Evolutionary conservation across 1,284 basidiomycete genomes (phyloP), one percentile per base, ranked within the genome.

Genomic region (Papiliotrema laurentii): DNA sequence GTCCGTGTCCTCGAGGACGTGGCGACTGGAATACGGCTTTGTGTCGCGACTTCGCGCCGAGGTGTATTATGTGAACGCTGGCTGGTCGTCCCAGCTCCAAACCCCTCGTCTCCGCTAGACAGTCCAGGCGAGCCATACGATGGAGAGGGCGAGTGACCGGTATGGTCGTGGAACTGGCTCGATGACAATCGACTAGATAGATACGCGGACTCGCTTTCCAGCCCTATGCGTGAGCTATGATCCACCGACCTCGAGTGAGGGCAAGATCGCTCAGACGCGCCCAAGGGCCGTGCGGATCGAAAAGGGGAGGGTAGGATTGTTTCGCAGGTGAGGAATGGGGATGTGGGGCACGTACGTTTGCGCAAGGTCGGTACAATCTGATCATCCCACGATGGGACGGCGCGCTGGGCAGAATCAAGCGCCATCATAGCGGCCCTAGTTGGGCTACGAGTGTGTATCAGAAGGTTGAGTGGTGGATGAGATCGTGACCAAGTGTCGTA

Each of bases 341-440:
- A n/a, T n/a, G n/a, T n/a, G n/a, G n/a, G n/a, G 5, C 13, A 61
- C 63, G 56, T 54, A 65, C 63, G 61, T 40, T 58, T 59, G 40
- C 53, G 54, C 34, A 65, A 41, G 4, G 60, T 55, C 4, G 63
- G 63, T 21, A 65, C 61, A 19, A 65, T 59, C 53, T 65, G 58
- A 21, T 61, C 61, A 38, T 65, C 61, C 57, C 58, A 65, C 25
- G 44, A 40, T 34, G 55, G 54, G n/a, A n/a, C n/a, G n/a, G n/a
- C n/a, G n/a, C n/a, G n/a, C n/a, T n/a, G n/a, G n/a, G n/a, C n/a
- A n/a, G n/a, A n/a, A n/a, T n/a, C n/a, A n/a, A n/a, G n/a, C n/a
- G n/a, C n/a, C n/a, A n/a, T n/a, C n/a, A n/a, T n/a, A n/a, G n/a
- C n/a, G n/a, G n/a, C n/a, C n/a, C n/a, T n/a, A n/a, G n/a, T n/a